A percentile compares a stretch with the other conserved stretches of the same genome.
These are phyloP conservation scores for Cetraspora pellucida DNA, from an alignment of 192 early-diverging fungal genomes.

Conservation along the genomic window DNA sequence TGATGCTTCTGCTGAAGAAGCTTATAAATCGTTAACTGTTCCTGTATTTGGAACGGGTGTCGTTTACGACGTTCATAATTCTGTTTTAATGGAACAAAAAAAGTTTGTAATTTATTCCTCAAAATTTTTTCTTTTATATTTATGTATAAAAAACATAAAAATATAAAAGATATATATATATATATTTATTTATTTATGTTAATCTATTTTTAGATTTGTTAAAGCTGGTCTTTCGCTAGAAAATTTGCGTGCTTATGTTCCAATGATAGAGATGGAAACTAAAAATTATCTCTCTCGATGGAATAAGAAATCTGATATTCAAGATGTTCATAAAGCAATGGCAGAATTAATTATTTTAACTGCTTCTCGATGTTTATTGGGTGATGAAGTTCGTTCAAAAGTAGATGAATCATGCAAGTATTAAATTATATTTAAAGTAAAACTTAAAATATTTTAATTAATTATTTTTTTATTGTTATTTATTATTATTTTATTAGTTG, in stretches of 20 bases:
- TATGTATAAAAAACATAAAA: background rate
- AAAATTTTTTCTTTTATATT: background rate
- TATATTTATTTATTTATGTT: background rate
- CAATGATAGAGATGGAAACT: conserved; percentile 83
- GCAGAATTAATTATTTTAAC: conserved; percentile 92
- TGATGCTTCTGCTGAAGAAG: conserved; percentile 86
- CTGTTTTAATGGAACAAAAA: conserved; percentile 98
- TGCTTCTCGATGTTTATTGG: conserved; percentile 92
- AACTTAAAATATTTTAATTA: background rate
- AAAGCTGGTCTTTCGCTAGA: conserved; percentile 89
- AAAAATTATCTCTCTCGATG: conserved; percentile 73
- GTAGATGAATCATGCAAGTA: conserved; percentile 66
- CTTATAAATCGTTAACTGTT: conserved; percentile 90
- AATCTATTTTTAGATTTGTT: conserved; percentile 70
- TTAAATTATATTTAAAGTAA: background rate
- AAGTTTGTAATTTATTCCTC: conserved; percentile 55
- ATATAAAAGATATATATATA: background rate
- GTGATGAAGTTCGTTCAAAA: conserved; percentile 86
- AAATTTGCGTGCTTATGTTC: conserved; percentile 85
- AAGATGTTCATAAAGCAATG: conserved; percentile 80
- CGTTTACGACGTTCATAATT: conserved; percentile 94
- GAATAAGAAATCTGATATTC: conserved; percentile 56
- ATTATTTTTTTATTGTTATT: conserved; percentile 9
- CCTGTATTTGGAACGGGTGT: conserved; percentile 94
- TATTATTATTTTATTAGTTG: conserved; percentile 54